These are phyloP conservation scores for Iberis pinnata DNA, from an alignment of 345 rosid species.

Conservation along the genomic window DNA sequence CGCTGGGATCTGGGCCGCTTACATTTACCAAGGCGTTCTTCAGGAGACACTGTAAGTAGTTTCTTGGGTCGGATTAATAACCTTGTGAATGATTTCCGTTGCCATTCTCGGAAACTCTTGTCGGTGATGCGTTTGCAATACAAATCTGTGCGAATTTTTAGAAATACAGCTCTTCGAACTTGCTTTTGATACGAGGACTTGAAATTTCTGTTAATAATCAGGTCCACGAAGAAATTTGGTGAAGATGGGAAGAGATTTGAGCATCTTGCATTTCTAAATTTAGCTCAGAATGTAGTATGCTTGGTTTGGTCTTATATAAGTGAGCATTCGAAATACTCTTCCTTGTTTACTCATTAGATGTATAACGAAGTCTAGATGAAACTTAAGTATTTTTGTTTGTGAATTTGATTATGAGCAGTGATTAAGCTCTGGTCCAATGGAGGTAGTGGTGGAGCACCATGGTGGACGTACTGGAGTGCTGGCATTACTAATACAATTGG, in stretches of 20 bases:
- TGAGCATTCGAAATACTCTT: constrained; percentile 32
- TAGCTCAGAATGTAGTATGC: constrained; percentile 92
- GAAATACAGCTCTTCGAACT: not conserved
- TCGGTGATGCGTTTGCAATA: not conserved
- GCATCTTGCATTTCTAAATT: constrained; percentile 83
- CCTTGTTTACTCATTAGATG: not conserved
- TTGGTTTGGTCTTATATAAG: constrained; percentile 90
- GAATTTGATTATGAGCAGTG: constrained; percentile 42
- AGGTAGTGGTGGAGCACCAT: constrained; percentile 78
- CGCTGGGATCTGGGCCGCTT: constrained; percentile 94
- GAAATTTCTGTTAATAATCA: constrained; percentile 10
- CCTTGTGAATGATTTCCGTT: constrained; percentile 2
- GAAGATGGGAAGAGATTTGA: constrained; percentile 83
- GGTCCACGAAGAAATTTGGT: constrained; percentile 93
- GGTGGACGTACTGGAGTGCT: constrained; percentile 97
- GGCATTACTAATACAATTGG: constrained; percentile 96
- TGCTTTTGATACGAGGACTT: not conserved
- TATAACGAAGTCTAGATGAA: not conserved
- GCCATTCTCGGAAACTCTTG: not conserved
- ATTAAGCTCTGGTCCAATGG: constrained; percentile 79
- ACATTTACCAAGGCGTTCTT: constrained; percentile 91
- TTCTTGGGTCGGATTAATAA: not conserved
- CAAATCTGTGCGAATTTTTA: constrained; percentile 6
- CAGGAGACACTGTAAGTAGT: constrained; percentile 80
- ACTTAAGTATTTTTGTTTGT: not conserved